Conservation (phyloP, 108 stramenopile species). For the Cyclotella baltica region DNA sequence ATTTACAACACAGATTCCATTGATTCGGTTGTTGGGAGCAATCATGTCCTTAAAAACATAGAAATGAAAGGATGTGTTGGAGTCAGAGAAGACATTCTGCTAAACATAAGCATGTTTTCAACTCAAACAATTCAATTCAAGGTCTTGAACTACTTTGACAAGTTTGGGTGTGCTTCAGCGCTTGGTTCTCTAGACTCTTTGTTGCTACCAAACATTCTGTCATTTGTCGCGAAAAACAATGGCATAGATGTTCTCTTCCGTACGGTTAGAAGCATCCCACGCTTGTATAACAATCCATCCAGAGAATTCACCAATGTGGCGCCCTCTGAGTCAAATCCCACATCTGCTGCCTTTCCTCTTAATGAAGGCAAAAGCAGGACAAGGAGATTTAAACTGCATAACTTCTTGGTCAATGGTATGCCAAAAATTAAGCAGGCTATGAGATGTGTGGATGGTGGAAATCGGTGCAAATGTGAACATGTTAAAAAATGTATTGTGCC, state of each 20-base stretch:
- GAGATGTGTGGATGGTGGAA: too few species aligned
- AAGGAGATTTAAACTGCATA: background rate
- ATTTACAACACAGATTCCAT: slow-evolving; percentile 23
- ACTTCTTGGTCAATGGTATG: too few species aligned
- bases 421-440: too few species aligned
- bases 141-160: slow-evolving; percentile 13
- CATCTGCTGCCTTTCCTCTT: too few species aligned
- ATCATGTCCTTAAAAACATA: slow-evolving; percentile 28
- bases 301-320: too few species aligned
- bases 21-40: slow-evolving; percentile 21
- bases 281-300: slow-evolving; percentile 2
- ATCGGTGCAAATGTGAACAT: too few species aligned
- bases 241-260: background rate
- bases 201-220: slow-evolving; percentile 13
- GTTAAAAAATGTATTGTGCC: too few species aligned
- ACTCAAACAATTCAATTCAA: background rate
- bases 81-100: background rate
- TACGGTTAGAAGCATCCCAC: slow-evolving; percentile 6
- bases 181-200: slow-evolving; percentile 3
- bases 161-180: slow-evolving; percentile 3
- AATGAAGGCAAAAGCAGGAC: background rate
- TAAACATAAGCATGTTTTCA: background rate
- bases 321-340: too few species aligned
- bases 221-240: slow-evolving; percentile 12
- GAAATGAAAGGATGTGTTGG: slow-evolving; percentile 28